These are phyloP conservation scores for Strobilomyces echinocephalus DNA, from an alignment of 768 basidiomycete genomes.

Conservation along the genomic window DNA sequence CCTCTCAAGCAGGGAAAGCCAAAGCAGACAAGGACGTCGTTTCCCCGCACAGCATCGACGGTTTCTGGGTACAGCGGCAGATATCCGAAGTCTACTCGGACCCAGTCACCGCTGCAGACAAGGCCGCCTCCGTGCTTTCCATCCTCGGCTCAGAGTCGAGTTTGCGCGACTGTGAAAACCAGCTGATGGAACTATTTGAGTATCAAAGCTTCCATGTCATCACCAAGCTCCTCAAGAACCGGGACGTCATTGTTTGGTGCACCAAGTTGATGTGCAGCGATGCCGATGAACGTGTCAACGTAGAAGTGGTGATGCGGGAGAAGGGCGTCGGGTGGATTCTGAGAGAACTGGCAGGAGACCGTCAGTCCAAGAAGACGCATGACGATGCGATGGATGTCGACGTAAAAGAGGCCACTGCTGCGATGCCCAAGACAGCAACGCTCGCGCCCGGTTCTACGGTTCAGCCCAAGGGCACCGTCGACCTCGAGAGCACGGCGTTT, in stretches of 20 bases:
- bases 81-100: conserved; percentile 89
- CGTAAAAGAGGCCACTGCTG: conserved; percentile 39
- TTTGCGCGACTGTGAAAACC: conserved; percentile 91
- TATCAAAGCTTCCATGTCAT: conserved; percentile 89
- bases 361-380: conserved; percentile 49
- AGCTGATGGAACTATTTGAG: conserved; percentile 94
- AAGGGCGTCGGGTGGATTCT: conserved; percentile 96
- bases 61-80: conserved; percentile 97
- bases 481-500: conserved; percentile 94
- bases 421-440: conserved; percentile 77
- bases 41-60: conserved; percentile 88
- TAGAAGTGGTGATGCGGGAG: conserved; percentile 98
- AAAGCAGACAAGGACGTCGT: conserved; percentile 75
- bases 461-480: conserved; percentile 80
- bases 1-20: conserved; percentile 38
- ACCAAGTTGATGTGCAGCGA: conserved; percentile 90
- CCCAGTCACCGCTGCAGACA: conserved; percentile 89
- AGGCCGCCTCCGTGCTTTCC: conserved; percentile 77
- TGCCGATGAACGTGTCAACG: conserved; percentile 83
- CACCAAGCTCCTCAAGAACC: conserved; percentile 87
- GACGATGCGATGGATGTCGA: conserved; percentile 80
- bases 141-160: conserved; percentile 84
- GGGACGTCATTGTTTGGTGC: conserved; percentile 96
- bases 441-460: conserved; percentile 83
- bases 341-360: conserved; percentile 79